Base-by-base conservation (phyloP, 2,329 filamentous ascomycete genomes). In the Alternaria solani region DNA sequence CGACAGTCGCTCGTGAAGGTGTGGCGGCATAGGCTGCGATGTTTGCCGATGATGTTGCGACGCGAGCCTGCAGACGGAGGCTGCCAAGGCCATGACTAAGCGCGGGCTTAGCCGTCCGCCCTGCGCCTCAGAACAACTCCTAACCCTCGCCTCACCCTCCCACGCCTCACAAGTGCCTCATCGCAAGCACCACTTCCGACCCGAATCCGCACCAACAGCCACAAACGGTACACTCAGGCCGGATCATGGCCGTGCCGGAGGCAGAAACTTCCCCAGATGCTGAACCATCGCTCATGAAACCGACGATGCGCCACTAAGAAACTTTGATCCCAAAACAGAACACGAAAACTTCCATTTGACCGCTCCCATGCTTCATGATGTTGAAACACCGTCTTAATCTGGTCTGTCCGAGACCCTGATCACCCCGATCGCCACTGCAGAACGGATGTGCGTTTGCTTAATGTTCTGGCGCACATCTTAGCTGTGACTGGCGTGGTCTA, bases 271-370 rank as follows among this genome's bases (percentile, higher is more conserved):
- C 58, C 53, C 63, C 69, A 66, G 61, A 64, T 66, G 47, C 60
- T 53, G 62, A 59, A 66, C 55, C 56, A 55, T 41, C 46, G 44
- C 49, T 41, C 51, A 28, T 76, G 75, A 78, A 77, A 78, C 75
- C 36, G 44, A 48, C 56, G 55, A 64, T 75, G 74, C 67, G 65
- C 68, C 75, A 70, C 69, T 57, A 75, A 69, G 65, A 64, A 68
- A 62, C 56, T 59, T 59, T 57, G 34, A 46, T 30, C 64, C 60
- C 38, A 66, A 69, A 66, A 52, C 51, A 59, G 66, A 46, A 55
- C 47, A 63, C 49, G 69, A 65, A 72, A 71, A 73, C 66, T 57
- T 44, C 49, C 63, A 47, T 57, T 51, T 49, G 64, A 57, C 66
- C 63, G 48, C 28, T 57, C 59, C 51, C 36, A 51, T 63, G 68